Conservation (phyloP, 352 stramenopile species). For the Pythium aphanidermatum region DNA sequence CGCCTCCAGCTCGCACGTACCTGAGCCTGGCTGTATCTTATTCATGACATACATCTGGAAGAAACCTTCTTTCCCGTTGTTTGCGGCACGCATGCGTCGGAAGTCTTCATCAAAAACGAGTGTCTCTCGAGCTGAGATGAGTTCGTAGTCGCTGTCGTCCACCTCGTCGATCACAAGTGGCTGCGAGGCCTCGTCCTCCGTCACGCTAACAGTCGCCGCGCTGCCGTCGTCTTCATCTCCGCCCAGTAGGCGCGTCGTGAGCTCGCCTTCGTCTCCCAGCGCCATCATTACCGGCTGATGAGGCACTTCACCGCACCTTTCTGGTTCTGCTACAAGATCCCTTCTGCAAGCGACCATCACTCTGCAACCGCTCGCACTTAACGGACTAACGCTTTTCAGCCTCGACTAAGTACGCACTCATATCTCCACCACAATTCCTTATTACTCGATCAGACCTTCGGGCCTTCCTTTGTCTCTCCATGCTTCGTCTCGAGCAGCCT, state of each 20-base stretch:
- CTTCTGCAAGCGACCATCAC: not conserved
- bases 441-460: not conserved
- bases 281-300: conserved; percentile 30
- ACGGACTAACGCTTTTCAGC: no score
- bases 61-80: conserved; percentile 35
- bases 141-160: conserved; percentile 50
- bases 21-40: conserved; percentile 80
- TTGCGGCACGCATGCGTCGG: conserved; percentile 27
- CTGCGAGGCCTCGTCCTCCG: conserved; percentile 1
- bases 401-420: not conserved
- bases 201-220: not conserved
- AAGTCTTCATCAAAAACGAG: conserved; percentile 71
- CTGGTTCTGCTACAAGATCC: not conserved
- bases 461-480: no score
- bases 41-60: conserved; percentile 72
- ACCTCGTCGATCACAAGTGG: conserved; percentile 12
- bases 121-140: conserved; percentile 71
- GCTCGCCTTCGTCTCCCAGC: conserved; percentile 22
- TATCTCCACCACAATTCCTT: not conserved
- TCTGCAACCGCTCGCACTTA: no score
- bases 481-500: no score
- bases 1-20: no score
- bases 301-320: no score
- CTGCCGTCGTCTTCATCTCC: not conserved
- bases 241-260: conserved; percentile 20